These are phyloP conservation scores for Malbranchea cinnamomea DNA, from an alignment of 2,329 filamentous ascomycete genomes.

Conservation along the genomic window DNA sequence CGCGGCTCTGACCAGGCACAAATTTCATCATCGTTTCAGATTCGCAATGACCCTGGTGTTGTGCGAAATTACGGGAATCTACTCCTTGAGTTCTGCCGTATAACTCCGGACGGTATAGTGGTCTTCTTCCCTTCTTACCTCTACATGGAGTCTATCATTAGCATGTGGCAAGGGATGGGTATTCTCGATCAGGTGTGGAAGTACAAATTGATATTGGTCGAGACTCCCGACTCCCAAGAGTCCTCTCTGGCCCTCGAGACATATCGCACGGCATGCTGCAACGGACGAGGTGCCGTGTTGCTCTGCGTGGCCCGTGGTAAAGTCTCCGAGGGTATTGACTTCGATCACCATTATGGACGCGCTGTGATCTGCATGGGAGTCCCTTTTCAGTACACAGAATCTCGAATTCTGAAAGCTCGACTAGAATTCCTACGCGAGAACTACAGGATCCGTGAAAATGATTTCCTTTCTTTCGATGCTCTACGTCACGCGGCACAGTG, in stretches of 20 bases:
- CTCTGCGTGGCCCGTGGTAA: slow-evolving; percentile 94
- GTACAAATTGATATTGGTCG: slow-evolving; percentile 94
- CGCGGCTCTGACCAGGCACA: slow-evolving; percentile 86
- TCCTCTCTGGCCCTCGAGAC: slow-evolving; percentile 91
- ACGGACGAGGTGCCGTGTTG: slow-evolving; percentile 82
- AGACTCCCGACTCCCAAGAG: slow-evolving; percentile 94
- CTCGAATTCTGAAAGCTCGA: slow-evolving; percentile 84
- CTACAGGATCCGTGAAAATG: slow-evolving; percentile 90
- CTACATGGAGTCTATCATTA: slow-evolving; percentile 98
- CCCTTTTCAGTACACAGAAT: slow-evolving; percentile 97
- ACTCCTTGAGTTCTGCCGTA: slow-evolving; percentile 84
- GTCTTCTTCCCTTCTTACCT: slow-evolving; percentile 98
- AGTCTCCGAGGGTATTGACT: slow-evolving; percentile 96
- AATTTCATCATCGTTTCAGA: slow-evolving; percentile 86
- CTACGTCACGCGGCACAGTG: slow-evolving; percentile 99
- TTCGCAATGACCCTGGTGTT: slow-evolving; percentile 90
- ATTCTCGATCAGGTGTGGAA: slow-evolving; percentile 98
- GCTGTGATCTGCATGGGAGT: slow-evolving; percentile 94
- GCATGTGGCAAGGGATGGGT: slow-evolving; percentile 98
- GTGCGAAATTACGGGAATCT: slow-evolving; percentile 92
- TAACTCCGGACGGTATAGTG: slow-evolving; percentile 95
- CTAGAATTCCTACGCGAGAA: slow-evolving; percentile 94
- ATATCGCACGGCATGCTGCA: slow-evolving; percentile 93
- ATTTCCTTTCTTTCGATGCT: slow-evolving; percentile 95
- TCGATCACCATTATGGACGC: slow-evolving; percentile 94